Evolutionary conservation across 805 yeast species (phyloP).

Genomic region (Kuraishia cidri): DNA sequence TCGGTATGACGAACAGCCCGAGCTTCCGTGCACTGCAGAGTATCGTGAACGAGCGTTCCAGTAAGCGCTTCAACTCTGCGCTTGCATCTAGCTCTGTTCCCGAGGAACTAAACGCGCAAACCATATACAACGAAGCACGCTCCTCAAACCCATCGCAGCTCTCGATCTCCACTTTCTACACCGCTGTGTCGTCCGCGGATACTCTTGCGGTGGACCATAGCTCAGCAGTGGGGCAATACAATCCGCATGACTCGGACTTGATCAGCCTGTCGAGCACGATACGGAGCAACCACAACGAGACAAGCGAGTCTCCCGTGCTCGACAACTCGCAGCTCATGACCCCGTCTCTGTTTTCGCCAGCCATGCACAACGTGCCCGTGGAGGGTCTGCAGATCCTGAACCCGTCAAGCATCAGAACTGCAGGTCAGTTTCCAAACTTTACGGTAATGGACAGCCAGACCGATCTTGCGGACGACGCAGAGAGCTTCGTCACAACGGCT

Average conservation of each 20-base stretch:
- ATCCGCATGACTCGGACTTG: background rate
- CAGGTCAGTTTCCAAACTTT: too few species aligned
- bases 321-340: slow-evolving; percentile 11
- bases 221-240: background rate
- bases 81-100: too few species aligned
- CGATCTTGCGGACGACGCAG: too few species aligned
- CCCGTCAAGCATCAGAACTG: too few species aligned
- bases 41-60: slow-evolving; percentile 19
- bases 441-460: too few species aligned
- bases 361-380: slow-evolving; percentile 6
- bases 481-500: too few species aligned
- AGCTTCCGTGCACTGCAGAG: slow-evolving; percentile 23
- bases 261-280: slow-evolving; percentile 1
- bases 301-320: too few species aligned
- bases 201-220: slow-evolving; percentile 1
- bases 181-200: slow-evolving; percentile 18
- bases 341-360: slow-evolving; percentile 19
- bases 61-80: too few species aligned
- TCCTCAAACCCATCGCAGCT: slow-evolving; percentile 5
- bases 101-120: background rate
- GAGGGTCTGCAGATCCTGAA: slow-evolving; percentile 1
- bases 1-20: slow-evolving; percentile 24
- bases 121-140: slow-evolving; percentile 7
- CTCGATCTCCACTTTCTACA: slow-evolving; percentile 19
- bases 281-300: too few species aligned